Base-by-base conservation (phyloP, 805 yeast genomes). In the Candida michaelii region DNA sequence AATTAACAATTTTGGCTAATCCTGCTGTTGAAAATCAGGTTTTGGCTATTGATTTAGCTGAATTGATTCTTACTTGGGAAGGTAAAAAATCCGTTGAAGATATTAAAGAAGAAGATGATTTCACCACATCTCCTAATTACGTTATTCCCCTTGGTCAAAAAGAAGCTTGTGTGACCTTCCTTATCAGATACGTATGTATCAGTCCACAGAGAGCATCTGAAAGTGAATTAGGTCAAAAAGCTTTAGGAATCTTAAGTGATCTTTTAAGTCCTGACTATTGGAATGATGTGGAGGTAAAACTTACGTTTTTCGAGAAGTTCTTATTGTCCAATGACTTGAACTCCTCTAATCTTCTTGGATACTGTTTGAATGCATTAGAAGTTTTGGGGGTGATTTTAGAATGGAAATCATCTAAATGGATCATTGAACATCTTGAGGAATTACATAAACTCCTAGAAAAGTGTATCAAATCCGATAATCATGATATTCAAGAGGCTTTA, bases 11-110 rank as follows among this genome's bases (percentile, higher is more conserved):
- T 37, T 68, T 82, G 54, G 81, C 89, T 4, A 86, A 83, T 52
- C 82, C 93, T 3, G 82, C 88, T 1, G 58, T 80, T 16, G 97
- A 91, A 48, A 87, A 85, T 52, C 97, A 89, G 58, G 72, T 79
- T 0, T 65, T 91, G 47, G 96, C 97, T 0, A 85, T 91, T 45
- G 98, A 91, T 50, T 65, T 93, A 43, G 95, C 96, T 0, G 96
- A 89, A 44, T 63, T 91, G 46, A 80, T 93, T 42, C 68, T 89
- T 46, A 77, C 77, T 36, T 93, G 99, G 99, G 98, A 90, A 60
- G 72, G 71, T 5, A 74, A 68, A 48, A 15, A n/a, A n/a, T n/a
- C 12, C 8, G 40, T 45, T 17, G 47, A 38, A 24, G 34, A 18
- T 6, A 21, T 30, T 17, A 45, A 45, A 19, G 31, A 29, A 19